Evolutionary conservation across 2,329 filamentous ascomycete genomes (phyloP).

Genomic region (Trichoderma pleuroti): DNA sequence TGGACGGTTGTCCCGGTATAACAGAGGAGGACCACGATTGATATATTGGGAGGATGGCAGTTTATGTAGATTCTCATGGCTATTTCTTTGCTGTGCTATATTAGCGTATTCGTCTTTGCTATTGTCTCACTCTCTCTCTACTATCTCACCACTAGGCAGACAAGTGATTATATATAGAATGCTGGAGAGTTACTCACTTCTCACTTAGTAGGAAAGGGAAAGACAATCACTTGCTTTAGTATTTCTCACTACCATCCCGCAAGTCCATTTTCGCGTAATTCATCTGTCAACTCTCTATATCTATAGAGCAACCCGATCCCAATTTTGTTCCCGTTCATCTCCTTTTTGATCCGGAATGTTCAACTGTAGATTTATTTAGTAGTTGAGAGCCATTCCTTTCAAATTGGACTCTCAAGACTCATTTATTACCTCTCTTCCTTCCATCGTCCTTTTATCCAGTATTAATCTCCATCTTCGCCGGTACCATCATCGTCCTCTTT

Average conservation of each 20-base stretch:
- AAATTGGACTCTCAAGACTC: too few species aligned
- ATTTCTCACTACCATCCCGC: background rate
- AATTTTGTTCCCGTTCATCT: background rate
- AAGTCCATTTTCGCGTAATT: background rate
- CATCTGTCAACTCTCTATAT: fast-evolving
- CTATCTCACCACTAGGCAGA: background rate
- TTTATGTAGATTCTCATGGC: background rate
- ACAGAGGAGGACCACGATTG: slow-evolving; percentile 77
- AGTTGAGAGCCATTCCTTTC: too few species aligned
- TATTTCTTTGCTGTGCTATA: background rate
- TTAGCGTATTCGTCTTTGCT: background rate
- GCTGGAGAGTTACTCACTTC: background rate
- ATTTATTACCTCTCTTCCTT: background rate
- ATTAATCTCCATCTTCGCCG: too few species aligned
- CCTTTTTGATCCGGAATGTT: background rate
- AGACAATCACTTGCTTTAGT: background rate
- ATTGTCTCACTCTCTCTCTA: background rate
- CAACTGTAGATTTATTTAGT: too few species aligned
- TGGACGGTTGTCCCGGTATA: slow-evolving; percentile 86
- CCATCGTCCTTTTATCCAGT: too few species aligned
- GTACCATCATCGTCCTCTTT: background rate
- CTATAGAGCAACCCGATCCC: fast-evolving
- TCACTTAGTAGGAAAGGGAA: background rate
- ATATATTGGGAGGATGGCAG: background rate
- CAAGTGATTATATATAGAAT: background rate